Base-by-base conservation (phyloP, 106 monocot genomes). In the Acorus gramineus region DNA sequence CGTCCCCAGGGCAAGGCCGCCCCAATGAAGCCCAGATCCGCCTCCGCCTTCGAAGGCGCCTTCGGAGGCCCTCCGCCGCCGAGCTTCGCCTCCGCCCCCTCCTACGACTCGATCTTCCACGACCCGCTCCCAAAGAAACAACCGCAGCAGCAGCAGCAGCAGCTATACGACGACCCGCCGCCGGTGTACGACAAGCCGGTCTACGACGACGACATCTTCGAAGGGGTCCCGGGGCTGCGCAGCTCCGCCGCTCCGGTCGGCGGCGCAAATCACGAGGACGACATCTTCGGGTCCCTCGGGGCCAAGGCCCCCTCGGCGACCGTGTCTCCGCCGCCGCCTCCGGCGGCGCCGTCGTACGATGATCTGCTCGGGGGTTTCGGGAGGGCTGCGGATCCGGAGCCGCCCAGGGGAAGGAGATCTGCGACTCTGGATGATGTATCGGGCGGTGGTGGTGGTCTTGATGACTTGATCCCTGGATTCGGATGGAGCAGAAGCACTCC, bases 391-490 rank as follows among this genome's bases (percentile, higher is more conserved):
- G 50, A 53, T 54, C 42, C 66, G 11, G 66, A 65, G 11, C 60
- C 66, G 47, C 53, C 44, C 60, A 55, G 4, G 43, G 13, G 12
- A 2, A 44, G 73, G 14, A 56, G 46, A 53, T 7, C 53, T 54
- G 52, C 53, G 65, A 53, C 9, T 10, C 46, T 6, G 47, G 57
- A 55, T 62, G 53, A 50, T 42, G 8, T 47, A 59, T 52, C 62
- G 9, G 56, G 53, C 61, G 68, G 60, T 5, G 47, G 65, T 42
- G 50, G 56, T 0, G 79, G 53, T 49, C 84, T 92, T 49, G 87
- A 87, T 8, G 87, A 92, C 11, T 69, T 92, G 73, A 77, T 92
- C 49, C 79, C 87, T 46, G 92, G 92, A 14, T 92, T 92, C 59
- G 77, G 84, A 8, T 73, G 83, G 59, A 81, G 74, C 51, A 63